Base-by-base conservation (phyloP, 495 filamentous ascomycete species). In the Tuber aestivum region DNA sequence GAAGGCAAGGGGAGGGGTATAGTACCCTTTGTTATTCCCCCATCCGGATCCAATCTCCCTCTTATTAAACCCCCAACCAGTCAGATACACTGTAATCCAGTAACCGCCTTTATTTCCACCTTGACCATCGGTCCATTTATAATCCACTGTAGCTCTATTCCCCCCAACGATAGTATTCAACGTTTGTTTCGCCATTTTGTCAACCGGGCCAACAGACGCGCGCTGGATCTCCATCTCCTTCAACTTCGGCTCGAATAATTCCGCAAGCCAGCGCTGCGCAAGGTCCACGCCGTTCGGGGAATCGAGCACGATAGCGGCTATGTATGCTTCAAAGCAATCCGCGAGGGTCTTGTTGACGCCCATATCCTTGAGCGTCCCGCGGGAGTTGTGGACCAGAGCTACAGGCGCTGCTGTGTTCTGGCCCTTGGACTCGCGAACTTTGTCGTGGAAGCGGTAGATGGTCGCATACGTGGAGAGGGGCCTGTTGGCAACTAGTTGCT, bases 271-370 rank as follows among this genome's bases (percentile, higher is more conserved):
- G 37, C 71, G 56, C 37, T 69, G 75, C 20, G 77, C 76, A 10
- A 69, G 70, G 44, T 61, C 50, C 2, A 81, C 50, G 7, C 82
- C 81, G 14, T 73, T 44, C 12, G 73, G 71, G 18, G 74, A 72
- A 38, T 83, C 82, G 6, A 83, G 65, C 2, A 81, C 75, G 8
- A 83, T 71, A 21, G 79, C 82, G 23, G 81, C 82, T 45, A 83
- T 79, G 70, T 83, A 83, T 12, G 82, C 81, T 72, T 83, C 82
- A 18, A 83, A 83, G 41, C 80, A 80, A 45, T 83, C 82, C 41
- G 81, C 82, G 65, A 79, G 70, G 1, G 78, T 81, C 56, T 83
- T 83, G 18, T 76, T 79, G 3, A 77, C 65, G 38, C 80, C 78
- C 14, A 70, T 35, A 8, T 32, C 48, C 40, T 74, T 65, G 56